Conservation (phyloP, 2,329 filamentous ascomycete genomes). For the Chalaropsis ovoidea region DNA sequence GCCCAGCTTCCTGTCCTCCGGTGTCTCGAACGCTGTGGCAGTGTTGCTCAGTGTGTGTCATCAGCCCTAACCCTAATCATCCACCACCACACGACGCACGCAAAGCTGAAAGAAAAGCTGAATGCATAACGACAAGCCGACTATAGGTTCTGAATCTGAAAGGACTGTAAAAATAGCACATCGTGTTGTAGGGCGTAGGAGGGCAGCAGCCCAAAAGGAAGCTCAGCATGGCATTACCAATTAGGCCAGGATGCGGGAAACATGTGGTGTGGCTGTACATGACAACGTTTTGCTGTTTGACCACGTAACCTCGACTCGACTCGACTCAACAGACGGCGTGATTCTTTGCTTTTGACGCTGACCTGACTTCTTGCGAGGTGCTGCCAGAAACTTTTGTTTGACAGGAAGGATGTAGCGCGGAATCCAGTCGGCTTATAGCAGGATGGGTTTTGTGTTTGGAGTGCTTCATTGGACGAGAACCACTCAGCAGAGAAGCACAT, state of each 20-base stretch:
- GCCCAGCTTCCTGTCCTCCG: background rate
- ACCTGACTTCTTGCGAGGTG: background rate
- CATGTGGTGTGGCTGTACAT: conserved; percentile 10
- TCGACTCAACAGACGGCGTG: background rate
- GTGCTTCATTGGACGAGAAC: background rate
- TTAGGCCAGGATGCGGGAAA: background rate
- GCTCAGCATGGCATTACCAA: background rate
- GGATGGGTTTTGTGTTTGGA: background rate
- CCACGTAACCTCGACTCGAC: conserved; percentile 6
- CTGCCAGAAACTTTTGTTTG: background rate
- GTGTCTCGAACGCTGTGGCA: background rate
- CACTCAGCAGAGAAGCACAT: background rate
- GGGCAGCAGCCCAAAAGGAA: background rate
- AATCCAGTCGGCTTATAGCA: background rate
- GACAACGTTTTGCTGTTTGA: background rate
- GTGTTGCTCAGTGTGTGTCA: background rate
- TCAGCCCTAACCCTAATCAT: background rate
- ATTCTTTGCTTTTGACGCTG: background rate
- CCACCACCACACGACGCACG: background rate
- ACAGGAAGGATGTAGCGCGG: conserved; percentile 9
- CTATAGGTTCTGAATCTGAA: background rate
- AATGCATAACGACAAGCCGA: background rate
- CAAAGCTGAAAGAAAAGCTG: background rate
- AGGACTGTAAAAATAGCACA: background rate
- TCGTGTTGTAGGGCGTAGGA: background rate